Conservation (phyloP, 176 grass and related monocot genomes). For the Ampelocalamus luodianensis region DNA sequence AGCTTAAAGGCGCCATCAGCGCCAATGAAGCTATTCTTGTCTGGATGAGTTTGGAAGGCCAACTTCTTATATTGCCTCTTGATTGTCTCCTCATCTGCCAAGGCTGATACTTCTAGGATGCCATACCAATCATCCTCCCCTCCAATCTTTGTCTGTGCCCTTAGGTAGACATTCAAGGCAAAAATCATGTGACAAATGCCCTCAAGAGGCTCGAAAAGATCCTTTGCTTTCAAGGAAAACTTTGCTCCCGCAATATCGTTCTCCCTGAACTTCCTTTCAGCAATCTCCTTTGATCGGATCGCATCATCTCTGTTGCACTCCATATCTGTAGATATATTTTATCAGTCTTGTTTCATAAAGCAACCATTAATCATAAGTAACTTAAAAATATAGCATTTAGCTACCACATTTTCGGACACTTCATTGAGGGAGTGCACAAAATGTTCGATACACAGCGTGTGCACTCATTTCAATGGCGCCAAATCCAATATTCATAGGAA, state of each 20-base stretch:
- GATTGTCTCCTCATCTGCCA: slow-evolving; percentile 57
- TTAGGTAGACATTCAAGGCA: slow-evolving; percentile 60
- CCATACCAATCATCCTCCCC: slow-evolving; percentile 70
- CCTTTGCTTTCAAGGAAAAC: slow-evolving; percentile 68
- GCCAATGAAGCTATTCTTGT: slow-evolving; percentile 72
- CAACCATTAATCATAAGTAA: neutral
- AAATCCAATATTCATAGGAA: neutral
- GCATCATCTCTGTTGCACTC: slow-evolving; percentile 70
- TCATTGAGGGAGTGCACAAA: neutral
- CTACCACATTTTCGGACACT: slow-evolving; percentile 22
- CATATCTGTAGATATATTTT: slow-evolving; percentile 50
- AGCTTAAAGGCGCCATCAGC: slow-evolving; percentile 66
- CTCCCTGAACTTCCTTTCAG: slow-evolving; percentile 66
- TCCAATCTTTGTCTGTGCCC: slow-evolving; percentile 49
- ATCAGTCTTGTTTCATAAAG: slow-evolving; percentile 36
- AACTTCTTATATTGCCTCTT: slow-evolving; percentile 75
- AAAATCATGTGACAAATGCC: slow-evolving; percentile 70
- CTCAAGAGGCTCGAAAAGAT: slow-evolving; percentile 56
- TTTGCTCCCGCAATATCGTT: slow-evolving; percentile 57
- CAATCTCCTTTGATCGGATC: slow-evolving; percentile 57
- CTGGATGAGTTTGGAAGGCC: slow-evolving; percentile 71
- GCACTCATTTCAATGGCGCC: slow-evolving; percentile 15
- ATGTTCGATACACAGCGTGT: neutral
- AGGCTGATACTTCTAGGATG: slow-evolving; percentile 48
- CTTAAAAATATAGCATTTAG: slow-evolving; percentile 19